Conservation (phyloP, 192 early-diverging fungal species). For the Haplosporangium gracile region DNA sequence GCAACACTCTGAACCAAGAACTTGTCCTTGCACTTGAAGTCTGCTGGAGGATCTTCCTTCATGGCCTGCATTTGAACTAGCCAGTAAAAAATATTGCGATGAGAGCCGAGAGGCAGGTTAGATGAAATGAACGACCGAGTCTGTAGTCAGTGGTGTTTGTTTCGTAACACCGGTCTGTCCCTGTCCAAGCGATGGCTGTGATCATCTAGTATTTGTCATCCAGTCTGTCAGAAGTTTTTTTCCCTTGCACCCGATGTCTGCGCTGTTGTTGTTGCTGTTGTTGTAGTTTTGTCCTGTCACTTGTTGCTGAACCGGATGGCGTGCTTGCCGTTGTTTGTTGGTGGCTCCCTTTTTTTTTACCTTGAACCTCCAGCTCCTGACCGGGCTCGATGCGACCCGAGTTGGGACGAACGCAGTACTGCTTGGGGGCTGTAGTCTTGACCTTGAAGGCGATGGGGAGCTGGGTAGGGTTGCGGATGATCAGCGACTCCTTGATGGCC, state of each 20-base stretch:
- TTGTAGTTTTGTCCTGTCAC: neutral
- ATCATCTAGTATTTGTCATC: conserved; percentile 8
- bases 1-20: conserved; percentile 92
- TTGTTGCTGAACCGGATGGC: neutral
- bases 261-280: neutral
- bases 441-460: conserved; percentile 93
- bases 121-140: neutral
- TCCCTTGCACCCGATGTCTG: neutral
- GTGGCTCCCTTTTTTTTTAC: conserved; percentile 51
- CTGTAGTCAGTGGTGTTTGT: neutral
- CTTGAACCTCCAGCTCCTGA: conserved; percentile 76
- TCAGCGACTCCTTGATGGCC: conserved; percentile 65
- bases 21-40: conserved; percentile 95
- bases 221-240: neutral
- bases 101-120: neutral
- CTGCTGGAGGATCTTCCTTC: conserved; percentile 82
- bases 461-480: conserved; percentile 72
- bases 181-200: neutral
- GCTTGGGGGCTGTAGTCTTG: conserved; percentile 98
- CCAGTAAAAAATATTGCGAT: neutral
- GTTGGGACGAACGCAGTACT: conserved; percentile 97
- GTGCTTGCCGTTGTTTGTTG: neutral
- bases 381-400: conserved; percentile 83
- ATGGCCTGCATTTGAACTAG: conserved; percentile 90
- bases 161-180: neutral